phyloP scores from a whole-genome alignment of 768 basidiomycete species.

The Sarcodon aspratus region DNA sequence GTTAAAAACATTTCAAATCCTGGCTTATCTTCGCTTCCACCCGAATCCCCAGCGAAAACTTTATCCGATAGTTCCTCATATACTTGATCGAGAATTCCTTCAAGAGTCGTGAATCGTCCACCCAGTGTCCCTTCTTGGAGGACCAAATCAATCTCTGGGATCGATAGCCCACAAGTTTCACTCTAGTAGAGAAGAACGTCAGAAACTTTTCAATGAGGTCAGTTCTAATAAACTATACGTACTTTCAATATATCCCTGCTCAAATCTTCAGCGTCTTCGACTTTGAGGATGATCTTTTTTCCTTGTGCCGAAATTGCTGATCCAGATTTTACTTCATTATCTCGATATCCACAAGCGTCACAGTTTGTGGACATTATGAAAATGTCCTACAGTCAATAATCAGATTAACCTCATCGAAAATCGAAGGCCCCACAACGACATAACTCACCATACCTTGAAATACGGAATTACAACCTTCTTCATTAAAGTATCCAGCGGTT shows the following conservation, averaged over 20 bases:
- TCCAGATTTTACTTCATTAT: conserved; percentile 97
- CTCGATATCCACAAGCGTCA: conserved; percentile 87
- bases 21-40: conserved; percentile 30
- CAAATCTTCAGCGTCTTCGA: conserved; percentile 87
- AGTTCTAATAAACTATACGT: conserved; percentile 3
- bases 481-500: conserved; percentile 78
- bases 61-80: conserved; percentile 93
- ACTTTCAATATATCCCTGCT: conserved; percentile 93
- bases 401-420: background rate
- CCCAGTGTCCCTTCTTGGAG: conserved; percentile 91
- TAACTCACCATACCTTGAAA: conserved; percentile 55
- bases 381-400: conserved; percentile 51
- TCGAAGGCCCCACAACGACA: background rate
- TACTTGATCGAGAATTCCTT: conserved; percentile 88
- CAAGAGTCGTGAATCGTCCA: conserved; percentile 94
- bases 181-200: conserved; percentile 39
- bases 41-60: conserved; percentile 67
- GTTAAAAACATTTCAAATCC: conserved; percentile 71
- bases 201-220: background rate
- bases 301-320: conserved; percentile 81
- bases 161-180: conserved; percentile 79
- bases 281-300: conserved; percentile 78
- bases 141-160: conserved; percentile 91
- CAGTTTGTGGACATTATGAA: conserved; percentile 99
- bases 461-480: conserved; percentile 95